A percentile compares a stretch with the other conserved stretches of the same genome.
phyloP scores from a whole-genome alignment of 2,329 filamentous ascomycete species.

The Colletotrichum lentis region DNA sequence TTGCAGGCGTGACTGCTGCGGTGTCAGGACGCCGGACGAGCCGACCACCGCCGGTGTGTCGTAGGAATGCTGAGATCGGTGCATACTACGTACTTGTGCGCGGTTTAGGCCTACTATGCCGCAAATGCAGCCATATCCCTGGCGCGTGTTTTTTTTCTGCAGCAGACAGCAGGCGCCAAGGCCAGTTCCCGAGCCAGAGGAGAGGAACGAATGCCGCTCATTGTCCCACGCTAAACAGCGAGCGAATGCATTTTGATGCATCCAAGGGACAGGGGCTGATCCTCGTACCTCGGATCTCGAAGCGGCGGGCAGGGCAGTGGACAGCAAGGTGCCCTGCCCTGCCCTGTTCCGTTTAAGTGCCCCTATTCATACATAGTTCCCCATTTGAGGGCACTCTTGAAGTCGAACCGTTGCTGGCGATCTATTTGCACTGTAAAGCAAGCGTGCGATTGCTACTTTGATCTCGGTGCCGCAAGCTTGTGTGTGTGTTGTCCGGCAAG shows the following conservation, averaged over 20 bases:
- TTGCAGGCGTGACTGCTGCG: constrained; percentile 13
- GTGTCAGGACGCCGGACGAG: constrained; percentile 12
- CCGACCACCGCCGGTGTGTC: constrained; percentile 21
- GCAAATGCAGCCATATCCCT: constrained; percentile 26
- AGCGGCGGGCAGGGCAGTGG: constrained; percentile 17
- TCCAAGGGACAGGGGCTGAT: constrained; percentile 26
- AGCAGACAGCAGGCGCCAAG: constrained; percentile 34
- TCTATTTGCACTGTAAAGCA: constrained; percentile 1
- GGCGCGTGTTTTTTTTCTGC: constrained; percentile 29
- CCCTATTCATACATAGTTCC: constrained; percentile 18
- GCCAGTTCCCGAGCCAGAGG: constrained; percentile 28
- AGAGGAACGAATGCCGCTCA: constrained; percentile 30
- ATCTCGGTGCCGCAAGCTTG: background rate
- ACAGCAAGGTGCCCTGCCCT: constrained; percentile 31
- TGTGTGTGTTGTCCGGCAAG: background rate
- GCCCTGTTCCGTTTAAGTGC: constrained; percentile 19
- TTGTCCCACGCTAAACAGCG: constrained; percentile 27
- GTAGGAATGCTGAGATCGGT: constrained; percentile 8
- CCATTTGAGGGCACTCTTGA: constrained; percentile 25
- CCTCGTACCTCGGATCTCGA: constrained; percentile 36
- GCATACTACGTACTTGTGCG: constrained; percentile 22
- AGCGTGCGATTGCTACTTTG: background rate
- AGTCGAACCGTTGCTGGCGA: constrained; percentile 13
- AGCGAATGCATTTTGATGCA: constrained; percentile 24
- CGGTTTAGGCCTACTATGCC: constrained; percentile 17